Percentiles rank a stretch among this genome's conserved stretches.
Evolutionary conservation across 768 basidiomycete genomes (phyloP).

Genomic region (Tulasnella sp.): DNA sequence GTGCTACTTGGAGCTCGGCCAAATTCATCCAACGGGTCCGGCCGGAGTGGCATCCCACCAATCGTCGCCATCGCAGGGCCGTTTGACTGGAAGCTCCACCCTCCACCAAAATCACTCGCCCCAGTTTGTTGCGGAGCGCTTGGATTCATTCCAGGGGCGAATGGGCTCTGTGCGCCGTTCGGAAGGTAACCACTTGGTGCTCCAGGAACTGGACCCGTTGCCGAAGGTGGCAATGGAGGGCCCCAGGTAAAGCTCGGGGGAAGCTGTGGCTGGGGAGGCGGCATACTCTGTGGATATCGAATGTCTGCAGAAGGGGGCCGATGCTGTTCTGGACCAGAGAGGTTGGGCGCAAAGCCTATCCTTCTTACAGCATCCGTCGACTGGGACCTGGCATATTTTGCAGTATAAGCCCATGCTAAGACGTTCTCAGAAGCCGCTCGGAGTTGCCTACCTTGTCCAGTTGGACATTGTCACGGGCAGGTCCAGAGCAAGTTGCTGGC

Average conservation of each 20-base stretch:
- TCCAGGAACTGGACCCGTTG: neutral
- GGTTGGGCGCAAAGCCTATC: neutral
- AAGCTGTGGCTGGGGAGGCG: neutral
- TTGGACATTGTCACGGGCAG: conserved; percentile 74
- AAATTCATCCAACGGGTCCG: too few relatives aligned
- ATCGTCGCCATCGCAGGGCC: too few relatives aligned
- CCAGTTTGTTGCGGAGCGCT: too few relatives aligned
- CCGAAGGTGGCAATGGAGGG: neutral
- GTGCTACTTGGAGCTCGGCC: too few relatives aligned
- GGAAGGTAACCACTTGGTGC: neutral
- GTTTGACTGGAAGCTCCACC: too few relatives aligned
- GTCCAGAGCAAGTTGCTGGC: conserved; percentile 53
- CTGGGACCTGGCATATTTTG: conserved; percentile 38
- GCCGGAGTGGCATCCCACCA: too few relatives aligned
- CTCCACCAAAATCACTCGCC: too few relatives aligned
- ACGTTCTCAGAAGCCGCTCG: neutral
- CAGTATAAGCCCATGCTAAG: neutral
- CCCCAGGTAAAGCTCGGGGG: too few relatives aligned
- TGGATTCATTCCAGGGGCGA: conserved; percentile 35
- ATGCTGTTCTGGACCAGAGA: neutral
- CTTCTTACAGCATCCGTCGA: conserved; percentile 58
- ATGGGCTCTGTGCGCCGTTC: neutral
- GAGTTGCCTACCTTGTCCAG: conserved; percentile 58
- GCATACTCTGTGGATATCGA: neutral
- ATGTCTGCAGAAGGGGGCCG: too few relatives aligned